A percentile compares a stretch with the other conserved stretches of the same genome.
These are phyloP conservation scores for Ustanciosporium gigantosporum DNA, from an alignment of 1,284 basidiomycete genomes.

Conservation along the genomic window DNA sequence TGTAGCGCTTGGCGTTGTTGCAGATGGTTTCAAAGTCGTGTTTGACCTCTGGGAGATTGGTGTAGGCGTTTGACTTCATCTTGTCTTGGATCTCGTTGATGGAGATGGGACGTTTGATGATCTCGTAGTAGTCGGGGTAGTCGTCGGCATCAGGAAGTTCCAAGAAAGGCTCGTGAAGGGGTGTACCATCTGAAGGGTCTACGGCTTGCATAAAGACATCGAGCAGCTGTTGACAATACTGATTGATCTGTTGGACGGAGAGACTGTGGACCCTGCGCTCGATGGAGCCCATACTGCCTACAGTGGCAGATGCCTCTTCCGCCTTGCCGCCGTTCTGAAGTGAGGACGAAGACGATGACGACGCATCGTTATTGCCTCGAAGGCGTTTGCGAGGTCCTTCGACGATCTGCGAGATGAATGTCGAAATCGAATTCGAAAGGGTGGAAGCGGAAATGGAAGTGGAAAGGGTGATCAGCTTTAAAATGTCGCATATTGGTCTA, in stretches of 20 bases:
- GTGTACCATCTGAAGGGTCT: conserved; percentile 42
- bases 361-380: conserved; percentile 15
- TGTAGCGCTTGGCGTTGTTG: conserved; percentile 86
- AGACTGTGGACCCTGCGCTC: conserved; percentile 31
- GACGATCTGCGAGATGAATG: conserved; percentile 41
- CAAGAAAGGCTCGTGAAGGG: conserved; percentile 74
- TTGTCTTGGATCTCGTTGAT: conserved; percentile 77
- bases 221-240: conserved; percentile 32
- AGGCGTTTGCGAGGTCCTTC: conserved; percentile 45
- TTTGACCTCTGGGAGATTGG: conserved; percentile 72
- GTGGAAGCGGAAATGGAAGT: too few species aligned
- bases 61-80: conserved; percentile 71
- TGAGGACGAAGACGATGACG: too few species aligned
- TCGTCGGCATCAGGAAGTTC: conserved; percentile 74
- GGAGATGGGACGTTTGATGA: conserved; percentile 81
- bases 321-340: too few species aligned
- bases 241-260: conserved; percentile 12
- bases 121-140: conserved; percentile 90
- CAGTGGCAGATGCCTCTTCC: neutral
- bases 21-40: conserved; percentile 85
- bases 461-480: too few species aligned
- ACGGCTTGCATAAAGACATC: conserved; percentile 27
- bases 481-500: too few species aligned
- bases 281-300: conserved; percentile 14
- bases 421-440: too few species aligned